These are phyloP conservation scores for Ascosphaera apis DNA, from an alignment of 2,329 filamentous ascomycete species.

Conservation along the genomic window DNA sequence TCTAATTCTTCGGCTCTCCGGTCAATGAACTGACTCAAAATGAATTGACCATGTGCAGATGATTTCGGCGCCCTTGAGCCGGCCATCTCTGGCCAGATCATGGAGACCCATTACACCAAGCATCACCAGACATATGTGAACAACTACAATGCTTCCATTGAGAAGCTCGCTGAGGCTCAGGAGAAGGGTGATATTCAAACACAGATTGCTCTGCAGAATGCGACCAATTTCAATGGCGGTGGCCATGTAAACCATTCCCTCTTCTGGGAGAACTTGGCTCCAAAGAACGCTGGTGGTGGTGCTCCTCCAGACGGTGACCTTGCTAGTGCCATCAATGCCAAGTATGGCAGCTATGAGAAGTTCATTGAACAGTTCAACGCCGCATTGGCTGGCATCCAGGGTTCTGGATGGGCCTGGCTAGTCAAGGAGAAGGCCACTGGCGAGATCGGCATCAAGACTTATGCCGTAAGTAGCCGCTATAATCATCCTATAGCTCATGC, in stretches of 20 bases:
- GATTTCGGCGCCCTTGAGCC: conserved; percentile 91
- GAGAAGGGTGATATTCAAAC: conserved; percentile 29
- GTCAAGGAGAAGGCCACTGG: conserved; percentile 39
- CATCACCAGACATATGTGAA: conserved; percentile 90
- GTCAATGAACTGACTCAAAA: background rate
- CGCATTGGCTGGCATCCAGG: conserved; percentile 41
- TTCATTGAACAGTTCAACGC: conserved; percentile 42
- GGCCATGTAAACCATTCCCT: conserved; percentile 41
- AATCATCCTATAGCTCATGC: too few species aligned
- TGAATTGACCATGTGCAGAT: conserved; percentile 30
- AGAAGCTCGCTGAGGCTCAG: conserved; percentile 41
- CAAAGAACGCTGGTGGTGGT: conserved; percentile 37
- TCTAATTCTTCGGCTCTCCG: background rate
- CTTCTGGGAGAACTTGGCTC: conserved; percentile 46
- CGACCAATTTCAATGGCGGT: conserved; percentile 42
- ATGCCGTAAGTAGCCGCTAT: conserved; percentile 24
- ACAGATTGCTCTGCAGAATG: conserved; percentile 34
- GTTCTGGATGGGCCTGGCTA: conserved; percentile 40
- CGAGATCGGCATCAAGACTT: conserved; percentile 36
- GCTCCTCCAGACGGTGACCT: conserved; percentile 37
- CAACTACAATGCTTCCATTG: conserved; percentile 58
- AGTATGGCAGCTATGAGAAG: conserved; percentile 34
- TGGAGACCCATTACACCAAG: conserved; percentile 87
- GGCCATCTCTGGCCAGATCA: conserved; percentile 67
- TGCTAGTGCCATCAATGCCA: conserved; percentile 32